phyloP scores from a whole-genome alignment of 2,329 filamentous ascomycete genomes.

The Magnaporthiopsis poae region DNA sequence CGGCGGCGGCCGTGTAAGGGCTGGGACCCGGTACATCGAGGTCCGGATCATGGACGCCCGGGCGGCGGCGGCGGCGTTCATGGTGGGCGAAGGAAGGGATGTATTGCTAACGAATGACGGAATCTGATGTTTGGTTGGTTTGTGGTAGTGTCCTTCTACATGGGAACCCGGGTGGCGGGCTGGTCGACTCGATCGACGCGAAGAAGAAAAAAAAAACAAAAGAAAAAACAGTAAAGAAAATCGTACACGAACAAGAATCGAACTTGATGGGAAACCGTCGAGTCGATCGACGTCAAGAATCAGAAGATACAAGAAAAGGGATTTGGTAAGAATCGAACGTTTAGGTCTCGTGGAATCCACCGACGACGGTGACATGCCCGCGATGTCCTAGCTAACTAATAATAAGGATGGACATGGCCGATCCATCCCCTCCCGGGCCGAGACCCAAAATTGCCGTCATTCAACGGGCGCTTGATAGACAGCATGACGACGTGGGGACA shows the following conservation, averaged over 20 bases:
- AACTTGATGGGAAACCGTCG: background rate
- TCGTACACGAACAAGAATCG: background rate
- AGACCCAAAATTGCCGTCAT: background rate
- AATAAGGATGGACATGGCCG: background rate
- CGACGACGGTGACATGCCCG: background rate
- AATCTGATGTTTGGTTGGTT: background rate
- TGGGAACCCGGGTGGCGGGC: too few relatives aligned
- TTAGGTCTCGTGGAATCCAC: background rate
- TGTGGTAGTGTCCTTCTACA: background rate
- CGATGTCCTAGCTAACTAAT: background rate
- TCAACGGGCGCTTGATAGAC: background rate
- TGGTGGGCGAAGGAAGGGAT: background rate
- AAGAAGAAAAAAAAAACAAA: too few relatives aligned
- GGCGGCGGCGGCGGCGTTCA: constrained; percentile 6
- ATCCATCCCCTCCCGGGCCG: too few relatives aligned
- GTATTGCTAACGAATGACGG: background rate
- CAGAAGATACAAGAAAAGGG: too few relatives aligned
- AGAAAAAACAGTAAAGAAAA: too few relatives aligned
- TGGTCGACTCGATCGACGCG: too few relatives aligned
- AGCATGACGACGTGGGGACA: background rate
- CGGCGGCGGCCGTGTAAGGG: background rate
- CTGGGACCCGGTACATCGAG: background rate
- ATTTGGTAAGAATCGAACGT: too few relatives aligned
- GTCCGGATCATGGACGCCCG: constrained; percentile 4
- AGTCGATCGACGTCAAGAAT: background rate